Conservation (phyloP, 768 basidiomycete genomes). For the Leccinum variicolor region DNA sequence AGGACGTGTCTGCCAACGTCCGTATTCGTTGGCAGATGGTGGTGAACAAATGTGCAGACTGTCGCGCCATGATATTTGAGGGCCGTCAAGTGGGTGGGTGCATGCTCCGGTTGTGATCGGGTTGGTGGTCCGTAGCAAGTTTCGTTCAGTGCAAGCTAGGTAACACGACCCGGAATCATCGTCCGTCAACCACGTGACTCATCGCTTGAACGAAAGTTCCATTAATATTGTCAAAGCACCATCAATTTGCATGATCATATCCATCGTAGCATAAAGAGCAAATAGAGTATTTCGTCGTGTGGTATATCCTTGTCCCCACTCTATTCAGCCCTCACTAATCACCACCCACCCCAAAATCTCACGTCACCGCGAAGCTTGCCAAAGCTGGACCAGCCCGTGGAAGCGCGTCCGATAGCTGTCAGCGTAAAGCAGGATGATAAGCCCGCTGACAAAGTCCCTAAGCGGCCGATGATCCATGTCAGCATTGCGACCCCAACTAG, state of each 20-base stretch:
- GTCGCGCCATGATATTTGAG: slow-evolving; percentile 25
- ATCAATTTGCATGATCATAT: background rate
- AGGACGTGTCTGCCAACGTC: slow-evolving; percentile 44
- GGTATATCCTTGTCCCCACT: slow-evolving; percentile 13
- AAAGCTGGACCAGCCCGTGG: slow-evolving; percentile 36
- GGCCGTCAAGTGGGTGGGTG: slow-evolving; percentile 9
- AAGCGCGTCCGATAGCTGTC: slow-evolving; percentile 45
- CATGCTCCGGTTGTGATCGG: slow-evolving; percentile 14
- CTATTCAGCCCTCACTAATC: background rate
- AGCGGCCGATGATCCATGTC: background rate
- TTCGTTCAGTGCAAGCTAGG: background rate
- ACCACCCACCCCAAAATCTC: background rate
- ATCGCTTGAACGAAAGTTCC: background rate
- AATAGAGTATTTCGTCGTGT: slow-evolving; percentile 16
- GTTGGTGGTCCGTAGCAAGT: background rate
- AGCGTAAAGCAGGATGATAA: slow-evolving; percentile 47
- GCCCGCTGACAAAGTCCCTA: slow-evolving; percentile 52
- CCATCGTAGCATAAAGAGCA: slow-evolving; percentile 8
- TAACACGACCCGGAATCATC: background rate
- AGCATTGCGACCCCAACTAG: background rate
- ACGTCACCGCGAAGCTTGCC: slow-evolving; percentile 33
- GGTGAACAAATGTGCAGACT: slow-evolving; percentile 10
- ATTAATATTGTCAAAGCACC: background rate
- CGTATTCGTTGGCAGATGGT: slow-evolving; percentile 34
- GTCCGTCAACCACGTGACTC: slow-evolving; percentile 18